These are phyloP conservation scores for Teratosphaeria pseudoeucalypti DNA, from an alignment of 2,329 filamentous ascomycete genomes.

Conservation along the genomic window DNA sequence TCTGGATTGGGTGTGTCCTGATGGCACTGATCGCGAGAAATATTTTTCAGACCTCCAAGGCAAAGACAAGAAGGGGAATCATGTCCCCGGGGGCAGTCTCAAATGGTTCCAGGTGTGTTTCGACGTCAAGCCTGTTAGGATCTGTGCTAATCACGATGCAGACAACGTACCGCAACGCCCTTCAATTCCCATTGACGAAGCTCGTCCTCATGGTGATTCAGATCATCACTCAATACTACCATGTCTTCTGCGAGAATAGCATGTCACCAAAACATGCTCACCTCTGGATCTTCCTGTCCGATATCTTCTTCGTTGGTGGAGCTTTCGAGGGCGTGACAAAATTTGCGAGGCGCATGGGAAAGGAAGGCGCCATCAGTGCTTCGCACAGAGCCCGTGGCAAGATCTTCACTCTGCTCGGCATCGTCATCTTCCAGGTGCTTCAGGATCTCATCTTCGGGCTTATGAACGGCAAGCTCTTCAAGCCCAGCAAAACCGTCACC, in stretches of 20 bases:
- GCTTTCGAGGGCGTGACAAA: slow-evolving; percentile 7
- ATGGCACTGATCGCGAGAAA: slow-evolving; percentile 8
- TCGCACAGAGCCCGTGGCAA: slow-evolving; percentile 7
- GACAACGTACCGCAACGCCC: slow-evolving; percentile 6
- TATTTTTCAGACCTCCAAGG: slow-evolving; percentile 9
- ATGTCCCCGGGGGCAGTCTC: slow-evolving; percentile 8
- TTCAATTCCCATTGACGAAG: slow-evolving; percentile 12
- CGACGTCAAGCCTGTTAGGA: neutral
- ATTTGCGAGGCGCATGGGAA: slow-evolving; percentile 7
- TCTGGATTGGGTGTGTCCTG: slow-evolving; percentile 12
- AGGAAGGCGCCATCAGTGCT: slow-evolving; percentile 4
- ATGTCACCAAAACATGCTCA: slow-evolving; percentile 11
- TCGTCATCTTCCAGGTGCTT: slow-evolving; percentile 10
- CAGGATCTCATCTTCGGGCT: slow-evolving; percentile 11
- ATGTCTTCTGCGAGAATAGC: slow-evolving; percentile 12
- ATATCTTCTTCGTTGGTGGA: slow-evolving; percentile 9
- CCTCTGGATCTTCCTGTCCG: slow-evolving; percentile 7
- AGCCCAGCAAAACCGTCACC: slow-evolving; percentile 5
- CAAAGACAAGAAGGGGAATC: slow-evolving; percentile 8
- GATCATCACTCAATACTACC: slow-evolving; percentile 11
- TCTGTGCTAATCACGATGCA: neutral
- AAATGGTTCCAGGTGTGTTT: slow-evolving; percentile 8
- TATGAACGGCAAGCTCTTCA: slow-evolving; percentile 13
- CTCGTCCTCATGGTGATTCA: slow-evolving; percentile 9
- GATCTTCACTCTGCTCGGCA: slow-evolving; percentile 9